These are phyloP conservation scores for Calocera viscosa DNA, from an alignment of 768 basidiomycete genomes.

Conservation along the genomic window DNA sequence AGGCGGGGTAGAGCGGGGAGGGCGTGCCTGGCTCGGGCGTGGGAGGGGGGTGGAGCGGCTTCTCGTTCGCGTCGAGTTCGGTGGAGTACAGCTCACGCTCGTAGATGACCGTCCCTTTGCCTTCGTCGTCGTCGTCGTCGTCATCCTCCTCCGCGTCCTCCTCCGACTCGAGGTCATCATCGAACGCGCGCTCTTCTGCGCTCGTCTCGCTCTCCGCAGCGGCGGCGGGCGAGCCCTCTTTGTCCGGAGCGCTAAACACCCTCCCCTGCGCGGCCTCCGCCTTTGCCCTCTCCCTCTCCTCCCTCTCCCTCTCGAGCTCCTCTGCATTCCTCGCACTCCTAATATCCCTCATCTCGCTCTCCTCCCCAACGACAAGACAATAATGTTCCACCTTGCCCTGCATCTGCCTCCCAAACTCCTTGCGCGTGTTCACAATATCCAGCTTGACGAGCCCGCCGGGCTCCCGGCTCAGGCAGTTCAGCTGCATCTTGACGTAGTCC, in stretches of 20 bases:
- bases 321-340: constrained; percentile 28
- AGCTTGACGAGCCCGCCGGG: constrained; percentile 11
- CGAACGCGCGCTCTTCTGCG: no score
- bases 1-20: constrained; percentile 25
- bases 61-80: not conserved
- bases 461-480: constrained; percentile 47
- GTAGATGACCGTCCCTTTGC: not conserved
- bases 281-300: constrained; percentile 11
- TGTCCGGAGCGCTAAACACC: no score
- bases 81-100: constrained; percentile 3
- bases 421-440: constrained; percentile 4
- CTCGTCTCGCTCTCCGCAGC: no score
- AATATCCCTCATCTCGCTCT: constrained; percentile 44
- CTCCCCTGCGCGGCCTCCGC: no score
- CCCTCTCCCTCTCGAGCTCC: constrained; percentile 12
- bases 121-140: not conserved
- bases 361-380: constrained; percentile 47
- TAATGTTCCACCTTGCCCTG: constrained; percentile 33
- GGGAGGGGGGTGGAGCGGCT: not conserved
- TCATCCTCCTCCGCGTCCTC: no score
- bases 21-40: not conserved
- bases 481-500: constrained; percentile 36
- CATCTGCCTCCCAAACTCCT: not conserved
- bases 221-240: no score
- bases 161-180: no score